A percentile compares a stretch with the other conserved stretches of the same genome.
phyloP scores from a whole-genome alignment of 1,139 yeast genomes.

The Tardiomyces digboiensis region DNA sequence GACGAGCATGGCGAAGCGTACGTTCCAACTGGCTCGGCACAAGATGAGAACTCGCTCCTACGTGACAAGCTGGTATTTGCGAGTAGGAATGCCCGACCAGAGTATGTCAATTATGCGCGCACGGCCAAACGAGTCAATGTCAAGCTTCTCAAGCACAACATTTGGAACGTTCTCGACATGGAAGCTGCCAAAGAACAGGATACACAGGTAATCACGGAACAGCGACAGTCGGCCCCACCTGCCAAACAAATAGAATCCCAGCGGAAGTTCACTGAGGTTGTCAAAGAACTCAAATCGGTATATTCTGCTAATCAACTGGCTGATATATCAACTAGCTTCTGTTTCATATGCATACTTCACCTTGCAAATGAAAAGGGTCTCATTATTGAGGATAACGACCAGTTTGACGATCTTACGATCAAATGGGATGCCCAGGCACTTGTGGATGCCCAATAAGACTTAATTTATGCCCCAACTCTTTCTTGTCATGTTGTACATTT shows the following conservation, averaged over 20 bases:
- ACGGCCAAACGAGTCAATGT: slow-evolving; percentile 85
- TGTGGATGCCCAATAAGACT: too few relatives aligned
- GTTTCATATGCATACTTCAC: slow-evolving; percentile 77
- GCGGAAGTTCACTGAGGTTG: slow-evolving; percentile 39
- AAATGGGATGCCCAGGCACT: slow-evolving; percentile 13
- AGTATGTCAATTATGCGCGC: slow-evolving; percentile 64
- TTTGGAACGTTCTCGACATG: slow-evolving; percentile 52
- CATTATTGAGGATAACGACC: slow-evolving; percentile 45
- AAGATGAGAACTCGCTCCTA: background rate
- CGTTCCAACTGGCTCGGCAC: background rate
- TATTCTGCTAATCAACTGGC: slow-evolving; percentile 28
- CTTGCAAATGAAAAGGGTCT: slow-evolving; percentile 86
- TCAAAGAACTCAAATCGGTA: slow-evolving; percentile 25
- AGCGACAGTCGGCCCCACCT: slow-evolving; percentile 1
- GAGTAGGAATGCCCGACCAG: slow-evolving; percentile 33
- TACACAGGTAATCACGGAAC: slow-evolving; percentile 2
- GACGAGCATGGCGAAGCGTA: slow-evolving; percentile 7
- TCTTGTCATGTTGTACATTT: too few relatives aligned
- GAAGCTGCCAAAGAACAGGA: slow-evolving; percentile 6
- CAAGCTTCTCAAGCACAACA: slow-evolving; percentile 63
- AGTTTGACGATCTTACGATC: slow-evolving; percentile 48
- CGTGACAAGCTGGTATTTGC: background rate
- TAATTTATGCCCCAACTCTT: too few relatives aligned
- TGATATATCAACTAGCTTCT: slow-evolving; percentile 80
- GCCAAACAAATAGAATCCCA: slow-evolving; percentile 8